Conservation (phyloP, 441 rosid species). For the Populus hybrid region DNA sequence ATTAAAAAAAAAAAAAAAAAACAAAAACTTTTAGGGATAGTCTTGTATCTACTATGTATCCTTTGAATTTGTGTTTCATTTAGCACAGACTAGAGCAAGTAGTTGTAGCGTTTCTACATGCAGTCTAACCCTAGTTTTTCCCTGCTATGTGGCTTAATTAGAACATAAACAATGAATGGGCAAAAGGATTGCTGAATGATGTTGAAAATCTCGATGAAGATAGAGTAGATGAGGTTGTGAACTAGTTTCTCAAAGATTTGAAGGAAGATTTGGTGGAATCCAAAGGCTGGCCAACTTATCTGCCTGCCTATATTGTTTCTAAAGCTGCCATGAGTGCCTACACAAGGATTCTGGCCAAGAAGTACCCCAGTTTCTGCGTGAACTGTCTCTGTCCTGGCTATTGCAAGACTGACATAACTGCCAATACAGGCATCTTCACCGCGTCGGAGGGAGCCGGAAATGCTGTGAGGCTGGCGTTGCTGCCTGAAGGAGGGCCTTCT, state of each 20-base stretch:
- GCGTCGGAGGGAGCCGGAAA: slow-evolving; percentile 53
- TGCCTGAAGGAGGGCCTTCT: slow-evolving; percentile 42
- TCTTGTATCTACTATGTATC: not conserved
- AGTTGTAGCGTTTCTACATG: not conserved
- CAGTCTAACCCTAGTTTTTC: not conserved
- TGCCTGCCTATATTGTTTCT: slow-evolving; percentile 39
- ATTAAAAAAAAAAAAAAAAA: too few species aligned
- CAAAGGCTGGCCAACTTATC: slow-evolving; percentile 52
- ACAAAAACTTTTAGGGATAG: too few species aligned
- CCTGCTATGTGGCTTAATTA: slow-evolving; percentile 9
- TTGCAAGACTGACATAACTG: slow-evolving; percentile 47
- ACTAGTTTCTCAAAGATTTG: slow-evolving; percentile 43
- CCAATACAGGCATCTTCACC: slow-evolving; percentile 33
- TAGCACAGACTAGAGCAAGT: not conserved
- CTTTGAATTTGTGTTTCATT: not conserved
- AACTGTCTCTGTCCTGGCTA: slow-evolving; percentile 57
- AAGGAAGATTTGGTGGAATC: slow-evolving; percentile 36
- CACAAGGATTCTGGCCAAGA: slow-evolving; percentile 51
- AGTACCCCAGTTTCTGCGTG: slow-evolving; percentile 37
- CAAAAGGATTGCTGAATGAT: slow-evolving; percentile 41
- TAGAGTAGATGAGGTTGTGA: slow-evolving; percentile 43
- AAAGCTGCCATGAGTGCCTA: slow-evolving; percentile 56
- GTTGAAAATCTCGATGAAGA: slow-evolving; percentile 48
- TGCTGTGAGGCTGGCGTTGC: slow-evolving; percentile 43
- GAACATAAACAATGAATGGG: slow-evolving; percentile 43